These are phyloP conservation scores for Echria macrotheca DNA, from an alignment of 495 filamentous ascomycete genomes.

Conservation along the genomic window DNA sequence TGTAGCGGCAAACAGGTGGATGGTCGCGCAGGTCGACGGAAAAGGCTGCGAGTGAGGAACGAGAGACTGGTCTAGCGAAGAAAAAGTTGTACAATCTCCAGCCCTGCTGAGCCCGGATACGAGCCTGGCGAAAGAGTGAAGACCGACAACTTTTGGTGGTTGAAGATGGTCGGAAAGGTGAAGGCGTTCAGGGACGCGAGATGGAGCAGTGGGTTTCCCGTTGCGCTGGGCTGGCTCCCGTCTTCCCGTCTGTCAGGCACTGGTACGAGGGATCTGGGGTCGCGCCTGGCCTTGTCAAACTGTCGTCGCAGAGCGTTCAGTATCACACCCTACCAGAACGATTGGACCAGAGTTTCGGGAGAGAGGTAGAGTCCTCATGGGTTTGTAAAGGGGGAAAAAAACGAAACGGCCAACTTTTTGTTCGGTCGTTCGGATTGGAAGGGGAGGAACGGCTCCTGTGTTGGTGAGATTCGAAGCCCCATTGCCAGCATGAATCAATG, in stretches of 20 bases:
- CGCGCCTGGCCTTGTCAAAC: background rate
- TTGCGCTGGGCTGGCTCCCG: constrained; percentile 6
- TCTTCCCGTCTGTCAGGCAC: constrained; percentile 11
- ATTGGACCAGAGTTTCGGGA: constrained; percentile 15
- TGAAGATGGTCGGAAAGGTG: background rate
- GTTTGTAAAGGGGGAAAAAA: background rate
- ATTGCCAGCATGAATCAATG: constrained; percentile 33
- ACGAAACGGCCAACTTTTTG: constrained; percentile 10
- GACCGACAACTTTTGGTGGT: too few species aligned
- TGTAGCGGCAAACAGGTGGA: background rate
- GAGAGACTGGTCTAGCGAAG: background rate
- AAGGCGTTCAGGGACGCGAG: background rate
- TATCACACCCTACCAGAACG: constrained; percentile 2
- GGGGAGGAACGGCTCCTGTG: constrained; percentile 14
- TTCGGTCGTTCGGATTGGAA: constrained; percentile 15
- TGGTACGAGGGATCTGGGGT: background rate
- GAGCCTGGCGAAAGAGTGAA: constrained; percentile 6
- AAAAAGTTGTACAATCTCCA: constrained; percentile 4
- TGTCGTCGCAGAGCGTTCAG: background rate
- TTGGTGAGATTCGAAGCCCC: constrained; percentile 18
- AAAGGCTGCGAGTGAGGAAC: background rate
- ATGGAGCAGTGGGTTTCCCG: background rate
- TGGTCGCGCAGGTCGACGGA: constrained; percentile 5
- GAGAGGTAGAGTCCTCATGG: constrained; percentile 8
- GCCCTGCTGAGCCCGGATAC: constrained; percentile 4